Percentiles rank a stretch among this genome's conserved stretches.
phyloP scores from a whole-genome alignment of 768 basidiomycete genomes.

The Trametes meyenii region DNA sequence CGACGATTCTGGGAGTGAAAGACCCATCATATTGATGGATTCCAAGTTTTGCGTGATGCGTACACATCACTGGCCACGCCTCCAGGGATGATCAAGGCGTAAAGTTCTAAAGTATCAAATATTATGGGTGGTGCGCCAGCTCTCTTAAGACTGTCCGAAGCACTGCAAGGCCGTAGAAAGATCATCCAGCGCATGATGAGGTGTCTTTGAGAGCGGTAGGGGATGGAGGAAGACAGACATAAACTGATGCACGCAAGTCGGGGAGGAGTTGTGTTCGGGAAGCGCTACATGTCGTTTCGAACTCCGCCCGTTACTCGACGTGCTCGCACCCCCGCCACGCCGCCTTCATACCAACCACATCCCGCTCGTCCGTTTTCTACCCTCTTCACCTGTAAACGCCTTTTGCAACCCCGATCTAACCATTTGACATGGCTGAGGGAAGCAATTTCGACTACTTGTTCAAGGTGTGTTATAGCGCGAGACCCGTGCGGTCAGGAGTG shows the following conservation, averaged over 20 bases:
- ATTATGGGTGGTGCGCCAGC: constrained; percentile 3
- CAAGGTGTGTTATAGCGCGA: constrained; percentile 65
- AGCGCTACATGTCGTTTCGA: constrained; percentile 26
- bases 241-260: background rate
- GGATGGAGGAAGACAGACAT: background rate
- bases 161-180: background rate
- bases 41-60: background rate
- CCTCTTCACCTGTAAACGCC: constrained; percentile 21
- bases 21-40: constrained; percentile 9
- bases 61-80: constrained; percentile 1
- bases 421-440: constrained; percentile 74
- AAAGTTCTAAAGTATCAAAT: constrained; percentile 4
- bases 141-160: background rate
- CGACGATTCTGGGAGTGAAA: background rate
- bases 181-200: constrained; percentile 12
- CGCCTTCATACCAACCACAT: constrained; percentile 21
- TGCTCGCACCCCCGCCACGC: constrained; percentile 19
- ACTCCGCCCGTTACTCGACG: constrained; percentile 33
- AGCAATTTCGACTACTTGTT: constrained; percentile 99
- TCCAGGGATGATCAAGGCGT: constrained; percentile 12
- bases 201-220: background rate
- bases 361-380: background rate
- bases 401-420: constrained; percentile 24
- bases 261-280: background rate
- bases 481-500: background rate